Percentiles rank a stretch among this genome's conserved stretches.
Evolutionary conservation across 2,329 filamentous ascomycete species (phyloP).

Genomic region (Colletotrichum sp.): DNA sequence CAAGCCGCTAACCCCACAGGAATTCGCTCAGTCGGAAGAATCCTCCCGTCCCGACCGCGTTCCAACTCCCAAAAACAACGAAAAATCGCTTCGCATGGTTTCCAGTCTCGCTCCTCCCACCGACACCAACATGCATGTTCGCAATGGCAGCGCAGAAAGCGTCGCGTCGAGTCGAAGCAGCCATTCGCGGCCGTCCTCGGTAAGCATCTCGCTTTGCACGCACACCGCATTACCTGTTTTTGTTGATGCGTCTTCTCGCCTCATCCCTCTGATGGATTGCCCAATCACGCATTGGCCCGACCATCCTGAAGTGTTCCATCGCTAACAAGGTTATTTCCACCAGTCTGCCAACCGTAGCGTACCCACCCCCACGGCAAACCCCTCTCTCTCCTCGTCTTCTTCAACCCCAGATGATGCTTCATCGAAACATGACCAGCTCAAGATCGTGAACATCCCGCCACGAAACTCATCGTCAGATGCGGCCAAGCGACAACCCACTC

Average conservation of each 20-base stretch:
- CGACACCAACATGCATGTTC: slow-evolving; percentile 36
- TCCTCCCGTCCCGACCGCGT: slow-evolving; percentile 21
- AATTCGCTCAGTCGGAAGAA: slow-evolving; percentile 35
- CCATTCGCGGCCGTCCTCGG: slow-evolving; percentile 68
- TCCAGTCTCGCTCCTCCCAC: slow-evolving; percentile 27
- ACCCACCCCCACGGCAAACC: slow-evolving; percentile 57
- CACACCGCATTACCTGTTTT: slow-evolving; percentile 10
- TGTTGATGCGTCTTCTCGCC: not conserved
- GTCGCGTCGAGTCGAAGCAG: slow-evolving; percentile 62
- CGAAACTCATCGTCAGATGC: slow-evolving; percentile 71
- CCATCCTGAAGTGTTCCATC: slow-evolving; percentile 36
- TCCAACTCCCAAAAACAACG: slow-evolving; percentile 28
- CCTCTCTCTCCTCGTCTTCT: slow-evolving; percentile 57
- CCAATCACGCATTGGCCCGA: slow-evolving; percentile 44
- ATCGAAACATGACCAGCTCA: slow-evolving; percentile 57
- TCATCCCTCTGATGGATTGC: slow-evolving; percentile 32
- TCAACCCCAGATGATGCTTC: slow-evolving; percentile 49
- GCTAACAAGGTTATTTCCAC: slow-evolving; percentile 52
- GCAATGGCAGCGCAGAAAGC: slow-evolving; percentile 70
- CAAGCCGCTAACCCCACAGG: slow-evolving; percentile 41
- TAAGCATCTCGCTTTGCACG: slow-evolving; percentile 50
- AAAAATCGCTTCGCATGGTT: slow-evolving; percentile 44
- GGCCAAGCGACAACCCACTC: slow-evolving; percentile 67
- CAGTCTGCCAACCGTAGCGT: slow-evolving; percentile 67
- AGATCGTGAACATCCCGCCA: slow-evolving; percentile 63